Conservation (phyloP, 1,139 yeast species). For the Debaryomyces sp. region DNA sequence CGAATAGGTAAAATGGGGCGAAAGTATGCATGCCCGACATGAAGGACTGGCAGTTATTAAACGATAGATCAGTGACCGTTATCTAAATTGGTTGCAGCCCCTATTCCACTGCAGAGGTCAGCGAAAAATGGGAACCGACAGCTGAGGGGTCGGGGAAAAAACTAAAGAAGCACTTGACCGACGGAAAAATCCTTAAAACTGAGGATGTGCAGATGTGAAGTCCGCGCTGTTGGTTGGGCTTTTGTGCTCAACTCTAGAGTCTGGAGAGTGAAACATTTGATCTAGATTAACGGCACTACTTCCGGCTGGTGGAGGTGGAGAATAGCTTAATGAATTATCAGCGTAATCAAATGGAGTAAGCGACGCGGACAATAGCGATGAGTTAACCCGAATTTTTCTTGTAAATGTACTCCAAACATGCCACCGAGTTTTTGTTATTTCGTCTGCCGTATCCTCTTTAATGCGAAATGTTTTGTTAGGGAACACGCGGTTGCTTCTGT, state of each 20-base stretch:
- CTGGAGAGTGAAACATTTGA: background rate
- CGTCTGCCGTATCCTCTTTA: background rate
- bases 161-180: background rate
- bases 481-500: background rate
- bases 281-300: background rate
- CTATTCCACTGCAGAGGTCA: background rate
- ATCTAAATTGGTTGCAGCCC: background rate
- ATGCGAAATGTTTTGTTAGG: constrained; percentile 1
- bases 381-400: background rate
- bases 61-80: background rate
- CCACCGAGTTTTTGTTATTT: background rate
- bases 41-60: background rate
- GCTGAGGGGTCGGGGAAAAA: background rate
- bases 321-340: background rate
- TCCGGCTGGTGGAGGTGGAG: background rate
- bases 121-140: background rate
- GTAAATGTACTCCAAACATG: background rate
- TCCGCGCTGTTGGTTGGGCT: background rate
- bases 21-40: background rate
- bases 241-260: background rate
- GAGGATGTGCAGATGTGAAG: background rate
- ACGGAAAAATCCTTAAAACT: background rate
- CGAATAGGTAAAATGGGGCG: background rate
- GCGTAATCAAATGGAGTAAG: background rate
- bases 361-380: background rate